Base-by-base conservation (phyloP, 2,329 filamentous ascomycete genomes). In the Daldinia sp. region DNA sequence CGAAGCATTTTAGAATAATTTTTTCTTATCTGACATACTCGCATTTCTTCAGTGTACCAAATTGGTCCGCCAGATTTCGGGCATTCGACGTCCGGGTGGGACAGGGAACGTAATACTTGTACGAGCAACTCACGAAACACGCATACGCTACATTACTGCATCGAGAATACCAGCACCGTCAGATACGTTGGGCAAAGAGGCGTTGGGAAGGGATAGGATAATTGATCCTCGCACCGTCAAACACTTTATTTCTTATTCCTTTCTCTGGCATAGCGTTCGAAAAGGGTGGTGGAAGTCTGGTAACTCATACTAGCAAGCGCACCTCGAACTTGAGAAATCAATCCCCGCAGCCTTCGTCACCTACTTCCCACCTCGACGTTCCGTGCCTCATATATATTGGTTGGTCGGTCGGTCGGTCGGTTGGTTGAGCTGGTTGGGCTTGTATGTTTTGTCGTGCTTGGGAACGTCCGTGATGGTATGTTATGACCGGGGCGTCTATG, bases 71-170 rank as follows among this genome's bases (percentile, higher is more conserved):
- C 66, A 58, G 63, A n/a, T 64, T 58, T 58, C 56, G 49, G 67
- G 60, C 66, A 64, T 55, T 70, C 56, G 58, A 69, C 64, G 58
- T 71, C 68, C 48, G 61, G 62, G 67, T 59, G 58, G 64, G 66
- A 66, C 64, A 68, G 64, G 71, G 64, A 71, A 71, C 71, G 69
- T 74, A 73, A 74, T 71, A 70, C 69, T 68, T 71, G 68, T 72
- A 75, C 66, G 71, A 72, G 68, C 70, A 71, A 50, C 61, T 68
- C 64, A 72, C 59, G 67, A 74, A 63, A 70, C 57, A 62, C 58
- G 58, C 63, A 70, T 55, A 61, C 59, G 58, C 45, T 29, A 48
- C 63, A 68, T 61, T 67, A 62, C 53, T 66, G 60, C 70, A 68
- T 68, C 35, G 55, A 54, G n/a, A 68, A 58, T 55, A 66, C 59